Evolutionary conservation across 83 land plant genomes (phyloP), one percentile per base, ranked within the genome.

Genomic region (Picea abies): DNA sequence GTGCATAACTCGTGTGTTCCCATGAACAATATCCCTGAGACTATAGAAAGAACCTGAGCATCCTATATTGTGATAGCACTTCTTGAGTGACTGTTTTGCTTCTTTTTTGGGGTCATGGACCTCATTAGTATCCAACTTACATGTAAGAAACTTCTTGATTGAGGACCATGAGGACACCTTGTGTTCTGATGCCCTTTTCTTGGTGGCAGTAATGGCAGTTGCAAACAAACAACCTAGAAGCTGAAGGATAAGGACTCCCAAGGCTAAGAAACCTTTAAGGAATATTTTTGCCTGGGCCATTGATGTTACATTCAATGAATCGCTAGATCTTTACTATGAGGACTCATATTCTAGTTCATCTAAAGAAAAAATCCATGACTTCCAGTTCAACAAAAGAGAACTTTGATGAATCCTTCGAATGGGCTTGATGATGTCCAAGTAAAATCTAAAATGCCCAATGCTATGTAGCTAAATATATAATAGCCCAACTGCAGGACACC

Each of bases 41-140:
- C 75, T 90, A 67, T 91, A 91, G 12, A 93, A 80, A 64, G 94
- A 93, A 1, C 90, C 88, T 52, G 90, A 86, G 80, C 91, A 88
- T 62, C 77, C 86, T 83, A 84, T 76, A 61, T 81, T 90, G 86
- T 86, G 87, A 80, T 68, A 60, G 49, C 83, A 85, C 78, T 86
- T 88, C 84, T 60, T 84, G 69, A 9, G 68, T 61, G 79, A 81
- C 10, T 86, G 60, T 37, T 44, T 73, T 16, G 83, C 64, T 67
- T 81, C 64, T 58, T n/a, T 69, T 26, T 80, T 60, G 60, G n/a
- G n/a, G n/a, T n/a, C n/a, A n/a, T n/a, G n/a, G n/a, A n/a, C 79
- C 79, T 76, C 79, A 23, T 76, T 76, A 6, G 1, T 49, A 47
- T 76, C 79, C 17, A 29, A 19, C 35, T 49, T 56, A 56, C 79